These are phyloP conservation scores for Aegilops tauschii DNA, from an alignment of 176 grass and related monocot genomes.

Conservation along the genomic window DNA sequence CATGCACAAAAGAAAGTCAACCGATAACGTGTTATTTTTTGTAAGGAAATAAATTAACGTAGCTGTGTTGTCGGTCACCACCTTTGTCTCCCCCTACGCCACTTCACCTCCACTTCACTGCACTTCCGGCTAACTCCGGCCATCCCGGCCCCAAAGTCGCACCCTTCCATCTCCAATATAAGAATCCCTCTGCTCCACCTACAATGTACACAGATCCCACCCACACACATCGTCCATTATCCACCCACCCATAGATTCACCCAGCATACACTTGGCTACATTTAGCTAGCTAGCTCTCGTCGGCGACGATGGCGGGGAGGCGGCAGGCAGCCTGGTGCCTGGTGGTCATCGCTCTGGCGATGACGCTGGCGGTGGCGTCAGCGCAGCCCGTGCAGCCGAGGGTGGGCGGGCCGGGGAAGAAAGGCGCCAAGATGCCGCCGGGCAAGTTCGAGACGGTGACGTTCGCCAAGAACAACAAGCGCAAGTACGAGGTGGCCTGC, in stretches of 20 bases:
- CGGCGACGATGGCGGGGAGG: background rate
- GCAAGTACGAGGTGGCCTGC: slow-evolving; percentile 31
- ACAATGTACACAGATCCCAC: background rate
- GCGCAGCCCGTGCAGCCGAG: background rate
- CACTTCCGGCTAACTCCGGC: no score
- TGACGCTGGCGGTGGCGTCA: background rate
- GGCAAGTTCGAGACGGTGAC: background rate
- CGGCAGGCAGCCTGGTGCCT: background rate
- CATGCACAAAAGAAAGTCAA: background rate
- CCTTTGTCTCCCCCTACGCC: no score
- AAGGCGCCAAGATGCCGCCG: no score
- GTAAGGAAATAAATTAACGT: no score
- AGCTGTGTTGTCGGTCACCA: no score
- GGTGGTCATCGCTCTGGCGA: background rate
- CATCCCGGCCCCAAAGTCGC: background rate
- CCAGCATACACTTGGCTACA: background rate
- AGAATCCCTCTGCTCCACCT: background rate
- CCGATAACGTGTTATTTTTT: no score
- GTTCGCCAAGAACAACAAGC: background rate
- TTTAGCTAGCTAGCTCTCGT: background rate
- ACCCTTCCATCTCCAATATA: background rate
- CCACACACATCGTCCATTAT: background rate
- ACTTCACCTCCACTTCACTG: no score
- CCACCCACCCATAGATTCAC: background rate
- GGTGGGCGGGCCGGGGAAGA: background rate